Evolutionary conservation across 2,329 filamentous ascomycete genomes (phyloP).

Genomic region (Aaosphaeria arxii): DNA sequence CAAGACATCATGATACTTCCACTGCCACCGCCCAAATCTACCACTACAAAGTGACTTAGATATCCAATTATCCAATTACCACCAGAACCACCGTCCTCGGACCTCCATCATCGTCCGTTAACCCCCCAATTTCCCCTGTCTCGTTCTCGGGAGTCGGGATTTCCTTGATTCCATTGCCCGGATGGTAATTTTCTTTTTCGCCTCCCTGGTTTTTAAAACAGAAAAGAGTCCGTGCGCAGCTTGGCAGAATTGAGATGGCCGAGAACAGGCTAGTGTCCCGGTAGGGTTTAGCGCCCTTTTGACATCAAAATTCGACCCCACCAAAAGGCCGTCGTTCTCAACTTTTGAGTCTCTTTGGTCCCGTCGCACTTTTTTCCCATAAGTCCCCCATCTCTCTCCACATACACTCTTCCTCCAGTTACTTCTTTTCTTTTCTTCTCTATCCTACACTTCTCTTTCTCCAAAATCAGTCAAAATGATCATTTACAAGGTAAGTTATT

Average conservation of each 20-base stretch:
- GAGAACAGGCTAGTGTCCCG: background rate
- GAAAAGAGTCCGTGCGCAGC: too few species aligned
- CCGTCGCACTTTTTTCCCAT: background rate
- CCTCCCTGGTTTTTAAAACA: too few species aligned
- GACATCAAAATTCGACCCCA: slow-evolving; percentile 14
- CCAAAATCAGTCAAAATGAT: slow-evolving; percentile 47
- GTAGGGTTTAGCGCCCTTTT: slow-evolving; percentile 5
- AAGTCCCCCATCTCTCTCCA: slow-evolving; percentile 1
- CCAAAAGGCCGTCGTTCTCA: slow-evolving; percentile 16
- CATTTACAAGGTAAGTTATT: slow-evolving; percentile 53
- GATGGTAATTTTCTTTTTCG: too few species aligned
- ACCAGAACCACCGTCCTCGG: too few species aligned
- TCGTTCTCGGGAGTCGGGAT: too few species aligned
- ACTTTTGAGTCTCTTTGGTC: slow-evolving; percentile 4
- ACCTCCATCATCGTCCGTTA: too few species aligned
- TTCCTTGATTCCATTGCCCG: too few species aligned
- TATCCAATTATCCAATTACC: too few species aligned
- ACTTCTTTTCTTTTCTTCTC: slow-evolving; percentile 3
- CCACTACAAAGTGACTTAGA: too few species aligned
- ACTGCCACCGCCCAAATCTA: too few species aligned
- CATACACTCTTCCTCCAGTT: background rate
- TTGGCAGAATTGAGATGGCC: background rate
- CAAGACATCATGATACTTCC: too few species aligned
- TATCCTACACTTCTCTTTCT: slow-evolving; percentile 4
- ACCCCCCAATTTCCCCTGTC: too few species aligned